Percentiles rank a stretch among this genome's conserved stretches.
Conservation (phyloP, 805 yeast species). For the Ogataea kodamae region DNA sequence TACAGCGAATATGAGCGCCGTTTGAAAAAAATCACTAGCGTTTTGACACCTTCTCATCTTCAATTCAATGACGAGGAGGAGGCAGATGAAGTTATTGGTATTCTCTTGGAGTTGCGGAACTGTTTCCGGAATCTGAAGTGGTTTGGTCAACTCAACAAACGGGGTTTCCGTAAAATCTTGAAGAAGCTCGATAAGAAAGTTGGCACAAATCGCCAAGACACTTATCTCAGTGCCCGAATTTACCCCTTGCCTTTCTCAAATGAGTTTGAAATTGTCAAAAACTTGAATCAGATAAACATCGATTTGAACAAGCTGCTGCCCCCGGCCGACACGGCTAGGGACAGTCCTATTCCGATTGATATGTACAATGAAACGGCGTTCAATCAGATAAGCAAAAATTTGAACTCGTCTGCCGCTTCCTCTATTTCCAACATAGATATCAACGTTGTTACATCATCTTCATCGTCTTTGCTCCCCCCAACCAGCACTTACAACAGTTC, state of each 20-base stretch:
- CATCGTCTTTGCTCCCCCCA: slow-evolving; percentile 27
- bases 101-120: slow-evolving; percentile 71
- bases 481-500: slow-evolving; percentile 11
- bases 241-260: slow-evolving; percentile 75
- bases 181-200: slow-evolving; percentile 87
- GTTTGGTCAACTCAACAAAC: slow-evolving; percentile 89
- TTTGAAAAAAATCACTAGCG: slow-evolving; percentile 44
- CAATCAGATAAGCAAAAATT: slow-evolving; percentile 3
- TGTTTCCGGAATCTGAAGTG: slow-evolving; percentile 82
- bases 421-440: slow-evolving; percentile 25
- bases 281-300: slow-evolving; percentile 50
- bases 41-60: slow-evolving; percentile 32
- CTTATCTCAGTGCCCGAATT: slow-evolving; percentile 64
- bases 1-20: slow-evolving; percentile 72
- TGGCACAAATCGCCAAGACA: slow-evolving; percentile 53
- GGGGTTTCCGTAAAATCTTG: slow-evolving; percentile 84
- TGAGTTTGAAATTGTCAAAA: slow-evolving; percentile 54
- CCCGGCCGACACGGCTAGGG: slow-evolving; percentile 18
- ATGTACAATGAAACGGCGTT: slow-evolving; percentile 14
- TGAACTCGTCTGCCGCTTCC: slow-evolving; percentile 21
- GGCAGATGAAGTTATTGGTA: slow-evolving; percentile 58
- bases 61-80: slow-evolving; percentile 45
- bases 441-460: slow-evolving; percentile 14
- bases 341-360: slow-evolving; percentile 18
- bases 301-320: slow-evolving; percentile 53